Conservation (phyloP, 202 grass and related monocot genomes). For the Tripidium arundinaceum region DNA sequence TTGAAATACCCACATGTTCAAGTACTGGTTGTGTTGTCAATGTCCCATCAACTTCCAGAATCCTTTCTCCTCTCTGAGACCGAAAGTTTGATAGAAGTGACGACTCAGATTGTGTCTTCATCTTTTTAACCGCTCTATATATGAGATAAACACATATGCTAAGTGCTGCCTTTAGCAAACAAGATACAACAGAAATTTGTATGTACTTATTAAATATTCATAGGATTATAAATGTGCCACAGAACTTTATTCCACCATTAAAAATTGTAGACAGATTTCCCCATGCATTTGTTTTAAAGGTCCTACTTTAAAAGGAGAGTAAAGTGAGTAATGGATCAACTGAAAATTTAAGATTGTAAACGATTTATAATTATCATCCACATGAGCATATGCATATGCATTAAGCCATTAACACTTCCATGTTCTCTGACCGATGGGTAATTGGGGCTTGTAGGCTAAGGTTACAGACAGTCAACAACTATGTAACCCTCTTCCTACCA, state of each 20-base stretch:
- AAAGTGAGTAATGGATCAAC: background rate
- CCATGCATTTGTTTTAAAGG: too few relatives aligned
- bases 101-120: slow-evolving; percentile 88
- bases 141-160: slow-evolving; percentile 45
- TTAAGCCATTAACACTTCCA: background rate
- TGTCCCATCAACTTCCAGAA: slow-evolving; percentile 94
- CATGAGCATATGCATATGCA: background rate
- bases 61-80: slow-evolving; percentile 70
- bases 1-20: slow-evolving; percentile 88
- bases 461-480: slow-evolving; percentile 12
- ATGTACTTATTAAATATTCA: slow-evolving; percentile 19
- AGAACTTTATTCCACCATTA: slow-evolving; percentile 19
- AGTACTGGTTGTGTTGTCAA: slow-evolving; percentile 93
- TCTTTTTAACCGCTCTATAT: slow-evolving; percentile 95
- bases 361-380: background rate
- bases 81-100: slow-evolving; percentile 67
- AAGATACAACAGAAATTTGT: slow-evolving; percentile 29
- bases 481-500: background rate
- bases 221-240: background rate
- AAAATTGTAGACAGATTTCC: background rate
- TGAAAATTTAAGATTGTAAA: background rate
- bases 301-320: too few relatives aligned
- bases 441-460: background rate
- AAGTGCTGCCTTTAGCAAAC: slow-evolving; percentile 29
- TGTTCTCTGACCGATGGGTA: background rate